phyloP scores from a whole-genome alignment of 139 green algal genomes.

The Coelastrella sp. region DNA sequence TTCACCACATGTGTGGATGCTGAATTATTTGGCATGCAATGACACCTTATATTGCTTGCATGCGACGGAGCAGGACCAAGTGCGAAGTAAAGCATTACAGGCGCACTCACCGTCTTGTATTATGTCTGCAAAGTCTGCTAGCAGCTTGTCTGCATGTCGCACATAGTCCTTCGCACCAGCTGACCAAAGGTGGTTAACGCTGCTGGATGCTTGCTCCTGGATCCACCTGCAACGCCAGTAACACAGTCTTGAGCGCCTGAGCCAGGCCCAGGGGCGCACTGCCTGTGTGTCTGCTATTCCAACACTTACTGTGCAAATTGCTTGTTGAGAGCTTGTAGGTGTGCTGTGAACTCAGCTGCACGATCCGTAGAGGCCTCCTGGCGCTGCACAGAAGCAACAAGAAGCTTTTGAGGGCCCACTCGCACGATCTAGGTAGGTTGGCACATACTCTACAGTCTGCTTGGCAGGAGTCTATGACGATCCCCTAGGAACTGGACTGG shows the following conservation, averaged over 20 bases:
- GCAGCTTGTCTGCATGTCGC: slow-evolving; percentile 31
- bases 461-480: not conserved
- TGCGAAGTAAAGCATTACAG: no score
- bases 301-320: slow-evolving; percentile 44
- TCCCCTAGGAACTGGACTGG: not conserved
- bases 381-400: slow-evolving; percentile 4
- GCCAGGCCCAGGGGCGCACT: no score
- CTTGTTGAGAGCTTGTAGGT: slow-evolving; percentile 26
- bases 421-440: no score
- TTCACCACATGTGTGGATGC: no score
- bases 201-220: slow-evolving; percentile 9
- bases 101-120: not conserved
- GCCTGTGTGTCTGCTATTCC: no score
- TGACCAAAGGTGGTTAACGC: slow-evolving; percentile 18
- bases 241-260: no score
- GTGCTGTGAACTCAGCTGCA: slow-evolving; percentile 24
- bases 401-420: no score
- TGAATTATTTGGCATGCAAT: no score
- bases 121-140: slow-evolving; percentile 29
- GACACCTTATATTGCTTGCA: no score
- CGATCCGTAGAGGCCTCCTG: not conserved
- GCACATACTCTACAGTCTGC: not conserved
- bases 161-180: slow-evolving; percentile 26
- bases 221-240: slow-evolving; percentile 34
- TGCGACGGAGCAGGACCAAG: no score